Evolutionary conservation across 169 alveolate species (phyloP).

Genomic region (Eimeria tenella): DNA sequence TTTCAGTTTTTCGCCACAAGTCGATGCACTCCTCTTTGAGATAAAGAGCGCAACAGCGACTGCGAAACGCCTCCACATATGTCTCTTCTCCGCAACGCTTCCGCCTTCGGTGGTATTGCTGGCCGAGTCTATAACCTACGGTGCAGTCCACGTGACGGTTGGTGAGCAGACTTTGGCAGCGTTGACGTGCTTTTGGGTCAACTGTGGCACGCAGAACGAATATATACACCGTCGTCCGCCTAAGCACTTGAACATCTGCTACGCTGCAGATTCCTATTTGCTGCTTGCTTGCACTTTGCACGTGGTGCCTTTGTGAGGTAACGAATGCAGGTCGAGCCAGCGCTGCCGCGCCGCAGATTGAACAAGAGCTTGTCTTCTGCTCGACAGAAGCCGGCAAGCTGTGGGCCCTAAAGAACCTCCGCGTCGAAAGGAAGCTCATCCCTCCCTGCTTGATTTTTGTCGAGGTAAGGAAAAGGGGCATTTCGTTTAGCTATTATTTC

Average conservation of each 20-base stretch:
- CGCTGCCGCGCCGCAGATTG: slow-evolving; percentile 79
- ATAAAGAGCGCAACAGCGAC: not conserved
- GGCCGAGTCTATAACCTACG: slow-evolving; percentile 71
- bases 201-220: not conserved
- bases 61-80: slow-evolving; percentile 17
- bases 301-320: too few relatives aligned
- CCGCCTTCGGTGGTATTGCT: slow-evolving; percentile 79
- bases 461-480: slow-evolving; percentile 10
- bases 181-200: not conserved
- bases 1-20: slow-evolving; percentile 77
- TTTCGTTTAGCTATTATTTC: too few relatives aligned
- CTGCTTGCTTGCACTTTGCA: too few relatives aligned
- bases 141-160: slow-evolving; percentile 62
- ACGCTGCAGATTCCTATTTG: too few relatives aligned
- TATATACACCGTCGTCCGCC: too few relatives aligned
- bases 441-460: slow-evolving; percentile 80
- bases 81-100: slow-evolving; percentile 81
- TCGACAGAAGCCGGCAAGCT: slow-evolving; percentile 81
- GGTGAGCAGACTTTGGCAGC: slow-evolving; percentile 23
- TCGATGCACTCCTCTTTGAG: slow-evolving; percentile 71
- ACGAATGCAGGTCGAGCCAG: slow-evolving; percentile 64
- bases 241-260: too few relatives aligned
- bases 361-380: slow-evolving; percentile 76
- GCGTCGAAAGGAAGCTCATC: slow-evolving; percentile 55
- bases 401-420: slow-evolving; percentile 73